Percentiles rank a stretch among this genome's conserved stretches.
Conservation (phyloP, 2,329 filamentous ascomycete genomes). For the Cryphonectria naterciae region DNA sequence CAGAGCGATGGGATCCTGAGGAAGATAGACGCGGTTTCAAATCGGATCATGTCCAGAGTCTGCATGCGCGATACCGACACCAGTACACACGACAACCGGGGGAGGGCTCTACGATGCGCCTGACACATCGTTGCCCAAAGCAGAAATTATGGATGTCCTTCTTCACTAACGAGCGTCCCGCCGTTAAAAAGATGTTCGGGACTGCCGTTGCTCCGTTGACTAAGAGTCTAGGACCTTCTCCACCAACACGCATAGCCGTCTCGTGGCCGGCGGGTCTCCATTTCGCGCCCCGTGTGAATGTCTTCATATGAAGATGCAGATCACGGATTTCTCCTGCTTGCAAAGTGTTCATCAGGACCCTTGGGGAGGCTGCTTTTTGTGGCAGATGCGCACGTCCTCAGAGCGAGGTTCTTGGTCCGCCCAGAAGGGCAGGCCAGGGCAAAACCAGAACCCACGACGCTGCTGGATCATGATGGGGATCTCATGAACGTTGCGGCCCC, state of each 20-base stretch:
- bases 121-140: neutral
- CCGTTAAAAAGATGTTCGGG: constrained; percentile 1
- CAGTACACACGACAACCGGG: neutral
- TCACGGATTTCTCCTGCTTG: neutral
- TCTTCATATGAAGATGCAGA: constrained; percentile 9
- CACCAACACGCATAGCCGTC: constrained; percentile 24
- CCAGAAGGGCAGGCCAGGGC: neutral
- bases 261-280: constrained; percentile 26
- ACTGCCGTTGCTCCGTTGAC: constrained; percentile 12
- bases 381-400: neutral
- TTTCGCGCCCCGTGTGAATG: constrained; percentile 24
- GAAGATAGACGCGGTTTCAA: constrained; percentile 3
- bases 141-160: neutral
- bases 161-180: neutral
- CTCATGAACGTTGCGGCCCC: constrained; percentile 16
- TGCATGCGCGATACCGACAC: neutral
- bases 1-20: neutral
- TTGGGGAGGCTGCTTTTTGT: neutral
- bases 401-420: too few relatives aligned
- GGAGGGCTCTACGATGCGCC: neutral
- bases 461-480: neutral
- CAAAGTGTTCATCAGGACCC: neutral
- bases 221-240: constrained; percentile 11
- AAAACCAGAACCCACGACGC: constrained; percentile 4
- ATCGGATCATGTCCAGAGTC: neutral